These are phyloP conservation scores for Penicillium rolfsii DNA, from an alignment of 2,329 filamentous ascomycete genomes.

Conservation along the genomic window DNA sequence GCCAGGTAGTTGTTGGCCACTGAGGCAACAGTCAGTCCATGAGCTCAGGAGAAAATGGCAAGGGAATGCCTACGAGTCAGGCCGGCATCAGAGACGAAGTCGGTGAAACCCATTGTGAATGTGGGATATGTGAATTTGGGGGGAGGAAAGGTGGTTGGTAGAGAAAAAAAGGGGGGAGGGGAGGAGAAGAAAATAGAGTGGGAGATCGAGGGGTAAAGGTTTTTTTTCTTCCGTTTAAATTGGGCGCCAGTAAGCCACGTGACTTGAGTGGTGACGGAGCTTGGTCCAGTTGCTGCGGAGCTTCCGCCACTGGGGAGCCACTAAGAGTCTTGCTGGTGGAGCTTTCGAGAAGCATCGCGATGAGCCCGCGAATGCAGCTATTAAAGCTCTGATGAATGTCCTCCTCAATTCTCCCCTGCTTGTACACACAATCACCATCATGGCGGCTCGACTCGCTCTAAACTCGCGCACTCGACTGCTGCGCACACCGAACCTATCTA, in stretches of 20 bases:
- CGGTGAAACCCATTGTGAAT: slow-evolving; percentile 67
- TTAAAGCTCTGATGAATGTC: slow-evolving; percentile 12
- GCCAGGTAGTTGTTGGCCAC: slow-evolving; percentile 50
- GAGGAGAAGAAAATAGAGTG: slow-evolving; percentile 32
- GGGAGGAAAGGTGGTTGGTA: slow-evolving; percentile 8
- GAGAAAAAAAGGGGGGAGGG: slow-evolving; percentile 19
- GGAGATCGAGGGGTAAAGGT: slow-evolving; percentile 35
- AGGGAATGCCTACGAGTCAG: slow-evolving; percentile 57
- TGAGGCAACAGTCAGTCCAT: slow-evolving; percentile 41
- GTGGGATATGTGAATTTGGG: slow-evolving; percentile 27
- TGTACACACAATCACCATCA: slow-evolving; percentile 18
- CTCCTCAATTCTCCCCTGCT: neutral
- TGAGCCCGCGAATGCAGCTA: slow-evolving; percentile 13
- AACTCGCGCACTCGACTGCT: slow-evolving; percentile 34
- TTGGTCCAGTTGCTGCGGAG: slow-evolving; percentile 28
- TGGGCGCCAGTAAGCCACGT: slow-evolving; percentile 32
- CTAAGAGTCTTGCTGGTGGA: slow-evolving; percentile 36
- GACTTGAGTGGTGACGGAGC: slow-evolving; percentile 36
- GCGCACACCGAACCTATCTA: slow-evolving; percentile 31
- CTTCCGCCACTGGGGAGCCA: slow-evolving; percentile 32
- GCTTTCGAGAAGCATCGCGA: slow-evolving; percentile 44
- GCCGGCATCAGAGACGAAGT: slow-evolving; percentile 65
- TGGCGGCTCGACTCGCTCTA: slow-evolving; percentile 41
- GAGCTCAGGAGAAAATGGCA: slow-evolving; percentile 27
- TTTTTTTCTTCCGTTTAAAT: slow-evolving; percentile 36